These are phyloP conservation scores for Rhizopus sp. DNA, from an alignment of 371 early-diverging fungal species.

Conservation along the genomic window DNA sequence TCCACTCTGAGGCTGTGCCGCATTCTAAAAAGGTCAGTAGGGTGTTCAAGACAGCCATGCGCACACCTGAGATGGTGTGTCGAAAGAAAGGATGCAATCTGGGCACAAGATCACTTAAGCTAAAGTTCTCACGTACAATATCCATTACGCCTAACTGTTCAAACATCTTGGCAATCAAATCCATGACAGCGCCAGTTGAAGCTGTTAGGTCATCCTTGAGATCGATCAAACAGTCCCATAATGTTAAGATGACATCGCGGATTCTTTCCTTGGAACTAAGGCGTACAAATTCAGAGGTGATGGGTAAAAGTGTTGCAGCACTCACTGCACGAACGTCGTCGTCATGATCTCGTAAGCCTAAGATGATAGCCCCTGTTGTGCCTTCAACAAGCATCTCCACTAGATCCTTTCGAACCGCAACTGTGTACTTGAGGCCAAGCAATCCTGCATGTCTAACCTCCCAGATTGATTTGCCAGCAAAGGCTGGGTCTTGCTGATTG, in stretches of 20 bases:
- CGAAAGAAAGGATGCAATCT: conserved; percentile 92
- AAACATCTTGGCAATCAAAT: conserved; percentile 85
- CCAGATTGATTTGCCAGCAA: conserved; percentile 72
- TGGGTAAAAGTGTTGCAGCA: conserved; percentile 87
- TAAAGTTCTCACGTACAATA: conserved; percentile 50
- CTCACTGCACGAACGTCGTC: conserved; percentile 95
- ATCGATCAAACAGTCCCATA: conserved; percentile 86
- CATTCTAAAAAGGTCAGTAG: conserved; percentile 77
- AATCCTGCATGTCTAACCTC: conserved; percentile 93
- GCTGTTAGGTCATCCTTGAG: conserved; percentile 90
- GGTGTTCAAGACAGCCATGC: conserved; percentile 83
- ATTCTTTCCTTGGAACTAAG: conserved; percentile 63
- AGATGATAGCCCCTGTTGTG: conserved; percentile 57
- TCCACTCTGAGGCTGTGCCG: conserved; percentile 69
- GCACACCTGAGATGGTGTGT: conserved; percentile 88
- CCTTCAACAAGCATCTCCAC: conserved; percentile 69
- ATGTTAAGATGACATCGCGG: conserved; percentile 70
- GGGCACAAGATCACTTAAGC: conserved; percentile 75
- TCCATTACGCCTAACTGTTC: conserved; percentile 63
- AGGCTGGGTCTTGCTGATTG: conserved; percentile 55
- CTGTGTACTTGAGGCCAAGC: conserved; percentile 92
- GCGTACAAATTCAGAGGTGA: conserved; percentile 78
- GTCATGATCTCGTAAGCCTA: conserved; percentile 77
- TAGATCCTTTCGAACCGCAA: conserved; percentile 89
- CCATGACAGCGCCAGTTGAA: conserved; percentile 93